Percentiles rank a stretch among this genome's conserved stretches.
phyloP scores from a whole-genome alignment of 345 rosid species.

The Trapa bicornis region DNA sequence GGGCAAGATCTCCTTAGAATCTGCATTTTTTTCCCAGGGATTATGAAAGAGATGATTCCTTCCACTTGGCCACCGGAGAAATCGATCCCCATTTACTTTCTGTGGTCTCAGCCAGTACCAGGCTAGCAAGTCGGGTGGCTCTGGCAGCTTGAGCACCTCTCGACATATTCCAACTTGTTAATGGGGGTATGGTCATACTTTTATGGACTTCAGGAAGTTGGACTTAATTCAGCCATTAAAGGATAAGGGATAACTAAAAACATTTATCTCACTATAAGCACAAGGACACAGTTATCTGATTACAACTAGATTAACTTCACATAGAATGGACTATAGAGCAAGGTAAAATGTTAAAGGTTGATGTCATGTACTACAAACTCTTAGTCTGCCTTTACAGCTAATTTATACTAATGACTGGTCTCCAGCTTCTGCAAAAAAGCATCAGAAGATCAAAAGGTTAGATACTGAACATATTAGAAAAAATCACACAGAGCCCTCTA shows the following conservation, averaged over 20 bases:
- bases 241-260: neutral
- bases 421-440: constrained; percentile 28
- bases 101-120: neutral
- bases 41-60: neutral
- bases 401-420: constrained; percentile 29
- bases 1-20: neutral
- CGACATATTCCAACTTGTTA: neutral
- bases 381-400: neutral
- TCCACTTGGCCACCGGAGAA: neutral
- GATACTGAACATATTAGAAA: neutral
- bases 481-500: neutral
- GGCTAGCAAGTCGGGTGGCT: neutral
- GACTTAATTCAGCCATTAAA: neutral
- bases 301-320: neutral
- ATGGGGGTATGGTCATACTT: neutral
- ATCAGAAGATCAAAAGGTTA: neutral
- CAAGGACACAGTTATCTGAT: no score
- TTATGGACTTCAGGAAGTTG: neutral
- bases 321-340: neutral
- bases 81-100: neutral
- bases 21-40: neutral
- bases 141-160: neutral
- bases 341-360: neutral
- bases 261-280: no score
- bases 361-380: neutral